Conservation (phyloP, 2,329 filamentous ascomycete species). For the Didymella pinodella region DNA sequence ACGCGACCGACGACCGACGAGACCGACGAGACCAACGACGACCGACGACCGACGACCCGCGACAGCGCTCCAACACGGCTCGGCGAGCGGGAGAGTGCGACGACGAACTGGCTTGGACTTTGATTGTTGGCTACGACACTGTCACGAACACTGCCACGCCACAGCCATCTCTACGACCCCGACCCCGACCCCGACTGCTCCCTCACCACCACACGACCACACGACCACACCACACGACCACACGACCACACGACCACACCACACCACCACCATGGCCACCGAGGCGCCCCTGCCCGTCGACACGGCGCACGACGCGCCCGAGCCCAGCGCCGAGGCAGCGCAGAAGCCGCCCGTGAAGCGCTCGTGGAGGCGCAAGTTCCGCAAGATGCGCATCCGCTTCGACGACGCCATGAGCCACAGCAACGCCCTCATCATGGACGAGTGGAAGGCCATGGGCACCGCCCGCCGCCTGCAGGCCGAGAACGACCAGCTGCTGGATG, state of each 20-base stretch:
- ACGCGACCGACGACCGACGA: too few relatives aligned
- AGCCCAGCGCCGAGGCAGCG: conserved; percentile 29
- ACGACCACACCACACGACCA: neutral
- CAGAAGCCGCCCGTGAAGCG: conserved; percentile 46
- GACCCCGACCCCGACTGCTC: neutral
- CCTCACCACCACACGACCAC: neutral
- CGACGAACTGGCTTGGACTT: too few relatives aligned
- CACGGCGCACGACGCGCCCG: conserved; percentile 17
- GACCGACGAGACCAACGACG: too few relatives aligned
- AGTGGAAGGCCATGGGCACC: conserved; percentile 80
- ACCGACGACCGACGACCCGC: too few relatives aligned
- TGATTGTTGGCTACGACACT: too few relatives aligned
- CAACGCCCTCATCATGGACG: conserved; percentile 81
- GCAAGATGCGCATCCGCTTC: conserved; percentile 84
- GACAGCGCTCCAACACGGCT: conserved; percentile 7
- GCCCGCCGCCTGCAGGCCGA: conserved; percentile 86
- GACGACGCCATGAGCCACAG: conserved; percentile 80
- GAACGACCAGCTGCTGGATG: conserved; percentile 89
- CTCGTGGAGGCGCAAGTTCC: conserved; percentile 80
- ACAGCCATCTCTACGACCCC: too few relatives aligned
- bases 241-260: neutral
- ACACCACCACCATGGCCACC: conserved; percentile 37
- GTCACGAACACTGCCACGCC: too few relatives aligned
- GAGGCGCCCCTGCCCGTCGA: conserved; percentile 29
- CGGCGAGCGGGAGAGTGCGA: neutral